These are phyloP conservation scores for Suillus subaureus DNA, from an alignment of 768 basidiomycete species.

Conservation along the genomic window DNA sequence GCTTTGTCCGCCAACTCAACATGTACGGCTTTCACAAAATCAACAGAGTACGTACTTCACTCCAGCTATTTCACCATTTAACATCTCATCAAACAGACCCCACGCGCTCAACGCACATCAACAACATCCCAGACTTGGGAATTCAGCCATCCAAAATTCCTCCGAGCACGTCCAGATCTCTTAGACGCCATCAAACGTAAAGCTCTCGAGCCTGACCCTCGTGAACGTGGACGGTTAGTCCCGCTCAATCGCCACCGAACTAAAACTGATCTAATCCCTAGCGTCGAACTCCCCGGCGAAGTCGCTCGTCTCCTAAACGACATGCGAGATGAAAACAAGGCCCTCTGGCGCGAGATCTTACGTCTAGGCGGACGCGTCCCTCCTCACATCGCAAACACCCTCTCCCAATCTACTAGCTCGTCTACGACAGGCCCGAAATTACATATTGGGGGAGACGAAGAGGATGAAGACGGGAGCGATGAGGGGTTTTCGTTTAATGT, in stretches of 20 bases:
- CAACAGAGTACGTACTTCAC: conserved; percentile 61
- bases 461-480: conserved; percentile 19
- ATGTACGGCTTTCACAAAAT: conserved; percentile 98
- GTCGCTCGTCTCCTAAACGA: conserved; percentile 54
- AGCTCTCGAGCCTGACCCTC: conserved; percentile 79
- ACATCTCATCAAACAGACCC: conserved; percentile 49
- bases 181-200: conserved; percentile 88
- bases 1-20: conserved; percentile 92
- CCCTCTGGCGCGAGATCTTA: conserved; percentile 47
- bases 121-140: conserved; percentile 86
- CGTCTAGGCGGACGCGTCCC: conserved; percentile 27
- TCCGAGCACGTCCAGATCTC: conserved; percentile 77
- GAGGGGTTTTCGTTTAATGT: conserved; percentile 9
- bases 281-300: conserved; percentile 82
- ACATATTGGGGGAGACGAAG: conserved; percentile 33
- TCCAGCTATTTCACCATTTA: not conserved
- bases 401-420: conserved; percentile 13
- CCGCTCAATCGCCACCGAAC: not conserved
- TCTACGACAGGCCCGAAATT: conserved; percentile 26
- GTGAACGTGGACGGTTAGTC: conserved; percentile 33
- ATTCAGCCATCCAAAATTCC: conserved; percentile 86
- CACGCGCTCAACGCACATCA: conserved; percentile 80
- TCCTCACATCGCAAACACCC: conserved; percentile 12
- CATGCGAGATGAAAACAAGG: conserved; percentile 73
- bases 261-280: conserved; percentile 40